phyloP scores from a whole-genome alignment of 1,139 yeast genomes.

The Candida neerlandica region DNA sequence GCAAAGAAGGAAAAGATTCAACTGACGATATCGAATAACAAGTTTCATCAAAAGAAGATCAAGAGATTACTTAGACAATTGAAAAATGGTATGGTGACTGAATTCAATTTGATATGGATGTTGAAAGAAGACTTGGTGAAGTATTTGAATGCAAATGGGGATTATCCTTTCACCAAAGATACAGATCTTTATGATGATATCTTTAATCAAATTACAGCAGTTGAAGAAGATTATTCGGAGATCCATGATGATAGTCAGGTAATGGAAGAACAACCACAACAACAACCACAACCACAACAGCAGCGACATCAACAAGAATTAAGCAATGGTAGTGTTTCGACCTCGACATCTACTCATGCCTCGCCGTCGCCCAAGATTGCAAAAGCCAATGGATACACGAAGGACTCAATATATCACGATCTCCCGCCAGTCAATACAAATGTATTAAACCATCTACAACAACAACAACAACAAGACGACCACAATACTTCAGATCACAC shows the following conservation, averaged over 20 bases:
- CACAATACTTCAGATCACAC: not conserved
- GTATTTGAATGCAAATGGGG: conserved; percentile 43
- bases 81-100: conserved; percentile 32
- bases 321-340: not conserved
- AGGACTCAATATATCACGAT: conserved; percentile 1
- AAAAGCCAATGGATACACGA: conserved; percentile 5
- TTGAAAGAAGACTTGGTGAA: conserved; percentile 45
- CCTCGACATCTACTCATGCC: conserved; percentile 5
- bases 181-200: conserved; percentile 50
- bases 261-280: conserved; percentile 3
- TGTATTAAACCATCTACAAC: not conserved
- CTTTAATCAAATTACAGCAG: conserved; percentile 24
- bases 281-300: conserved; percentile 6
- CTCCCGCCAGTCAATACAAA: not conserved
- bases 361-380: conserved; percentile 5
- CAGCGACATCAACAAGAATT: not conserved
- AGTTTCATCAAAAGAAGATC: conserved; percentile 44
- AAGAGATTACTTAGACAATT: conserved; percentile 35
- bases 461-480: not conserved
- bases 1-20: conserved; percentile 48
- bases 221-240: conserved; percentile 19
- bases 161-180: conserved; percentile 37
- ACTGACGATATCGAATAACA: conserved; percentile 33
- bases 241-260: conserved; percentile 13
- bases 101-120: conserved; percentile 37